Base-by-base conservation (phyloP, 2,329 filamentous ascomycete genomes). In the Phoma sp. region DNA sequence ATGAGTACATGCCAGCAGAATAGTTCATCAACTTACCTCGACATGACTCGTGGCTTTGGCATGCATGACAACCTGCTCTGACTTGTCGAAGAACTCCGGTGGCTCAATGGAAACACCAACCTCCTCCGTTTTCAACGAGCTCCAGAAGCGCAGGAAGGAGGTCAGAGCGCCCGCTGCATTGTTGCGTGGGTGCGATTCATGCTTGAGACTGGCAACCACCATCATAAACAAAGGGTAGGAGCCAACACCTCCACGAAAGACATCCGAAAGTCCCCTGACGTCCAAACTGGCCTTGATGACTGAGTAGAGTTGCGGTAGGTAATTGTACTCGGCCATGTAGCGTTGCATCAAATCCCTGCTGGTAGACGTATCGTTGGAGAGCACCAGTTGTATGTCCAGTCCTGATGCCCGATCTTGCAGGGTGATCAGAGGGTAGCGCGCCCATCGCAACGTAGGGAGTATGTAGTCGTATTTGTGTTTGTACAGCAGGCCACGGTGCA, bases 181-280 rank as follows among this genome's bases (percentile, higher is more conserved):
- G 55, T 27, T 37, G 59, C 57, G 46, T 65, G 75, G 41, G 63
- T 52, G 64, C 27, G 76, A 73, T 29, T 71, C 72, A 57, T 80
- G 74, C 58, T 80, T 81, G 25, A 86, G 69, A 25, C 81, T 79
- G 5, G 83, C 82, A 13, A 83, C 80, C 17, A 87, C 70, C 76
- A 87, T 82, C 74, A 85, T 82, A 63, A 85, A 78, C 9, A 85
- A 72, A 12, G 79, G 75, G 63, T 87, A 85, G 0, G 83, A 80
- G 15, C 79, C 79, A 31, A 87, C 70, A 1, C 83, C 82, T n/a
- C 80, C 79, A 3, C 69, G 64, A 49, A 73, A 77, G 17, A 80
- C 76, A 47, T 82, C 78, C 29, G 77, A 76, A 2, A 87, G 67
- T 22, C 76, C 77, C 35, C 82, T 78, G 21, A 81, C 73, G 46